Evolutionary conservation across 1,139 yeast species (phyloP).

Genomic region (Protomyces arabidopsidicola): DNA sequence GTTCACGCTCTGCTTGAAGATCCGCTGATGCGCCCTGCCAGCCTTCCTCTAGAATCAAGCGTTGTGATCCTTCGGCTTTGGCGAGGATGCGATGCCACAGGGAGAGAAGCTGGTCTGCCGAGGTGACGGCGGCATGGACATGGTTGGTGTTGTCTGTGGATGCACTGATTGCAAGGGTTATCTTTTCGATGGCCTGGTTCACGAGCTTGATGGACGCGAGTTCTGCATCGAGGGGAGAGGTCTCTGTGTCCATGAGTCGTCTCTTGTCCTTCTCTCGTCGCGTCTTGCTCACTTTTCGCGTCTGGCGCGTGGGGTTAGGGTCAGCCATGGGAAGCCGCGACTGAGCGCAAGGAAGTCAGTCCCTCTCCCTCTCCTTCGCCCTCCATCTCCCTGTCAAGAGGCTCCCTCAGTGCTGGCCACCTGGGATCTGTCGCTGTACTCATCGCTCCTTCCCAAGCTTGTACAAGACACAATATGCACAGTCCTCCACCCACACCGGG

Average conservation of each 20-base stretch:
- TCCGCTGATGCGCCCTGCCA: constrained; percentile 27
- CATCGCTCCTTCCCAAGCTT: background rate
- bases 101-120: constrained; percentile 15
- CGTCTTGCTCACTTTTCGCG: background rate
- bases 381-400: background rate
- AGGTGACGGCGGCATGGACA: constrained; percentile 6
- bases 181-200: constrained; percentile 13
- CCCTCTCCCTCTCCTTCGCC: background rate
- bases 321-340: background rate
- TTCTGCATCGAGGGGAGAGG: constrained; percentile 11
- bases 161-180: constrained; percentile 5
- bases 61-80: constrained; percentile 17
- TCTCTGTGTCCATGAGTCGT: constrained; percentile 4
- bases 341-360: background rate
- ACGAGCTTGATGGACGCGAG: constrained; percentile 12
- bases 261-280: background rate
- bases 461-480: background rate
- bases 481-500: background rate
- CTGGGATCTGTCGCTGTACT: no score
- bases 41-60: constrained; percentile 9
- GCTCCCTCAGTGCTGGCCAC: background rate
- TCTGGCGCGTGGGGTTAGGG: background rate
- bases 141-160: constrained; percentile 5
- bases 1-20: constrained; percentile 18
- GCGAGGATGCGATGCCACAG: constrained; percentile 26